Percentiles rank a stretch among this genome's conserved stretches.
These are phyloP conservation scores for Pyricularia pennisetigena DNA, from an alignment of 2,329 filamentous ascomycete species.

Conservation along the genomic window DNA sequence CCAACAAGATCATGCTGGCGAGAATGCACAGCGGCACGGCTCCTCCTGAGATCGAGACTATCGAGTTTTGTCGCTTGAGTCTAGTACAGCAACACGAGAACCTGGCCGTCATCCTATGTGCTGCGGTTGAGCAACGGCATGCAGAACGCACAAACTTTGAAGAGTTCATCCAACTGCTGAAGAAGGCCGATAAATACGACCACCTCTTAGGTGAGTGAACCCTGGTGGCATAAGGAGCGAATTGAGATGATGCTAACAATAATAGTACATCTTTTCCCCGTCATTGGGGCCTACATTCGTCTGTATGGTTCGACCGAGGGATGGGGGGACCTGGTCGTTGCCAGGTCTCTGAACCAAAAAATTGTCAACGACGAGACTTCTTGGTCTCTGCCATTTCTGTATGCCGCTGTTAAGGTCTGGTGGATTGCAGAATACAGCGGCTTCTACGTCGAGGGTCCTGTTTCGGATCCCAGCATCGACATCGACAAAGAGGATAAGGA, in stretches of 20 bases:
- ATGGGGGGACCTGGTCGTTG: slow-evolving; percentile 55
- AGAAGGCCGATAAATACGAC: slow-evolving; percentile 69
- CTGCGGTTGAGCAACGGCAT: slow-evolving; percentile 67
- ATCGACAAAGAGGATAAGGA: slow-evolving; percentile 60
- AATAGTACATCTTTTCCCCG: slow-evolving; percentile 72
- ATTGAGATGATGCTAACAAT: slow-evolving; percentile 10
- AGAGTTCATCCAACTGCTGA: slow-evolving; percentile 57
- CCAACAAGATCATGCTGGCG: slow-evolving; percentile 66
- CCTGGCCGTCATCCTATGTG: slow-evolving; percentile 68
- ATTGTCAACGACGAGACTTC: slow-evolving; percentile 59
- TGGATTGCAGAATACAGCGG: slow-evolving; percentile 94
- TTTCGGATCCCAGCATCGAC: slow-evolving; percentile 45
- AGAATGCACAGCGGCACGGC: slow-evolving; percentile 38
- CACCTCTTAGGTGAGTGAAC: slow-evolving; percentile 37
- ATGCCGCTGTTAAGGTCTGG: slow-evolving; percentile 69
- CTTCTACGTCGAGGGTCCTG: slow-evolving; percentile 58
- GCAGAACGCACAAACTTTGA: slow-evolving; percentile 64
- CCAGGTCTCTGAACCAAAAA: slow-evolving; percentile 57
- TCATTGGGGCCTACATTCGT: slow-evolving; percentile 66
- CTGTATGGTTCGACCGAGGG: slow-evolving; percentile 72
- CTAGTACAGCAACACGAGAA: slow-evolving; percentile 85
- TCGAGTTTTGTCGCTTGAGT: slow-evolving; percentile 72
- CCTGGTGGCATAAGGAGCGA: background rate
- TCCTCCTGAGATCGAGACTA: slow-evolving; percentile 59
- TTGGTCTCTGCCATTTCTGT: slow-evolving; percentile 67